Base-by-base conservation (phyloP, 176 grass and related monocot genomes). In the Oryza punctata region DNA sequence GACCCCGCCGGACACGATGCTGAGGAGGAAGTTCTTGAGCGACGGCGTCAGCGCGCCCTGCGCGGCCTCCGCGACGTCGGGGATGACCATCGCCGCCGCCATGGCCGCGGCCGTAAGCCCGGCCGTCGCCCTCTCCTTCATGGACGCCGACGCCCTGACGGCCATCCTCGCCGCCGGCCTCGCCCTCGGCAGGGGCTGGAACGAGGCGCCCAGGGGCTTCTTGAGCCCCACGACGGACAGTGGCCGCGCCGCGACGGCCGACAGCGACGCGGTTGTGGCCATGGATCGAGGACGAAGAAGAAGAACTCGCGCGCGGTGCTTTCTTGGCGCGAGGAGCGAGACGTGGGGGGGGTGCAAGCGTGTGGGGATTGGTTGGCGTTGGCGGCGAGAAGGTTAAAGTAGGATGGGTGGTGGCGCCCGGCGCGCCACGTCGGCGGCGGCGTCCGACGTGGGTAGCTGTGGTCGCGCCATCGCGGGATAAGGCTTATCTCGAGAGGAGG, bases 21-120 rank as follows among this genome's bases (percentile, higher is more conserved):
- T 91, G 47, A 91, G 78, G 40, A 91, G 82, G 86, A 91, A 91
- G 90, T 91, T 91, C 90, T 91, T 91, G 35, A 91, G 90, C 78
- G 90, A 91, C 73, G 90, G 90, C 29, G 90, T 82, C 21, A 91
- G 45, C 8, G 45, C 79, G 4, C 73, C 69, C 45, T 67, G 69
- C 18, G 86, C 90, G 46, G 90, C 90, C 68, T 91, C 90, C 13
- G 90, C 90, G 30, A 86, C 67, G 54, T 88, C 90, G 13, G 90
- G 90, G 35, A 91, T 7, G 21, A 88, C 82, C 29, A 88, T 26
- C 47, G 86, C 90, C 6, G 90, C 77, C 12, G 86, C 82, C 38
- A 88, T 12, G 26, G 86, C 90, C 61, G 78, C 82, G 11, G 86
- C 86, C 15, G 90, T 88, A 16, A 85, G 71, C 86, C 89, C 89